These are phyloP conservation scores for Nannochloris sp. DNA, from an alignment of 139 green algal genomes.

Conservation along the genomic window DNA sequence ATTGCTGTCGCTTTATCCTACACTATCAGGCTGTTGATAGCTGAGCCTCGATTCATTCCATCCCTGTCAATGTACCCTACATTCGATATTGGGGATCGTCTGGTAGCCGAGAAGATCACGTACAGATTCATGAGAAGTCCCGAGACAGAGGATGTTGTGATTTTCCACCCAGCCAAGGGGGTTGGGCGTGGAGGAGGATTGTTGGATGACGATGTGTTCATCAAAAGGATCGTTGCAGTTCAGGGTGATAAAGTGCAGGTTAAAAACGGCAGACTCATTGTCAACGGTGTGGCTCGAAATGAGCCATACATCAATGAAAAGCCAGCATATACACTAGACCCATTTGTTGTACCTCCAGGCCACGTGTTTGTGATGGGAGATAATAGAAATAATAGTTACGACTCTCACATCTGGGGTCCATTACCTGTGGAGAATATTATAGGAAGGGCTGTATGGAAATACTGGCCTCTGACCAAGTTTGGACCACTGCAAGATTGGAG, in stretches of 20 bases:
- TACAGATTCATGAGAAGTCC: conserved; percentile 71
- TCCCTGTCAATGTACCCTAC: conserved; percentile 96
- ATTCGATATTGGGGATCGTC: conserved; percentile 91
- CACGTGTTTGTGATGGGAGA: conserved; percentile 95
- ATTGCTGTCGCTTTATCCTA: conserved; percentile 81
- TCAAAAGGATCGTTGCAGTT: conserved; percentile 91
- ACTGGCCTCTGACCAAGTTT: conserved; percentile 81
- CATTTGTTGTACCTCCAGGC: conserved; percentile 51
- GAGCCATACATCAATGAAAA: conserved; percentile 83
- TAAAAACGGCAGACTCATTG: conserved; percentile 62
- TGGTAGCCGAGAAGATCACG: conserved; percentile 96
- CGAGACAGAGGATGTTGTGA: conserved; percentile 81
- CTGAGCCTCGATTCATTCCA: conserved; percentile 96
- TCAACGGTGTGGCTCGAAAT: conserved; percentile 65
- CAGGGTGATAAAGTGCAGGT: conserved; percentile 57
- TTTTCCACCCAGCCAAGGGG: conserved; percentile 76
- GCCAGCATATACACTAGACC: conserved; percentile 60
- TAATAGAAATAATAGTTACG: conserved; percentile 99
- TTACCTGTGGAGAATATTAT: conserved; percentile 81
- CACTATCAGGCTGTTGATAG: conserved; percentile 76
- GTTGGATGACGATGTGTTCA: conserved; percentile 88
- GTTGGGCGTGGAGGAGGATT: conserved; percentile 13
- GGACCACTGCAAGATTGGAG: conserved; percentile 54
- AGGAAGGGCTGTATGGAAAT: conserved; percentile 77
- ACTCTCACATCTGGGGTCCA: conserved; percentile 94